Conservation (phyloP, 345 rosid species). For the Anastatica hierochuntica region DNA sequence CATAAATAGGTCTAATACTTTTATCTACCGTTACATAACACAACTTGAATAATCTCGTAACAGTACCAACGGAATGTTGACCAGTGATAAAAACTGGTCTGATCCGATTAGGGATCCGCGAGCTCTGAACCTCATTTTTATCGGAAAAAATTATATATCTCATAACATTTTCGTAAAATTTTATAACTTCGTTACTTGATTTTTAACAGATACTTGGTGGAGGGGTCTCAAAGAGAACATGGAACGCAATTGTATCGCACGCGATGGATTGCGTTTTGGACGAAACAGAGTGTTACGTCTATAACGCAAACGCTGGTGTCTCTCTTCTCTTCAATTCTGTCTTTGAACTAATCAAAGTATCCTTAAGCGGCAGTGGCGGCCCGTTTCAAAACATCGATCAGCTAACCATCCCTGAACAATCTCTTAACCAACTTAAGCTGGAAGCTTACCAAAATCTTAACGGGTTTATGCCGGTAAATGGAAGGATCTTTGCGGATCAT, state of each 20-base stretch:
- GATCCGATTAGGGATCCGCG: too few species aligned
- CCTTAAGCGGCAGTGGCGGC: slow-evolving; percentile 31
- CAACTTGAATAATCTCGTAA: too few species aligned
- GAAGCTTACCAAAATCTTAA: slow-evolving; percentile 38
- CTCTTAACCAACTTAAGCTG: slow-evolving; percentile 30
- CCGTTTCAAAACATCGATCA: slow-evolving; percentile 20
- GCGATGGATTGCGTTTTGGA: slow-evolving; percentile 49
- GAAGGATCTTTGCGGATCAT: slow-evolving; percentile 7
- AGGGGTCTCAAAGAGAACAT: slow-evolving; percentile 34
- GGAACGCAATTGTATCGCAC: slow-evolving; percentile 54
- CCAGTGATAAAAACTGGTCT: too few species aligned
- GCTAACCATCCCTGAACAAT: slow-evolving; percentile 2
- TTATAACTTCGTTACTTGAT: too few species aligned
- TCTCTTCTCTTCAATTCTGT: slow-evolving; percentile 40
- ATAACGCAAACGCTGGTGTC: slow-evolving; percentile 20
- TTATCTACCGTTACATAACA: too few species aligned
- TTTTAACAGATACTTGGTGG: slow-evolving; percentile 43
- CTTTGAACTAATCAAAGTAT: slow-evolving; percentile 34
- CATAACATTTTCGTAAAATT: too few species aligned
- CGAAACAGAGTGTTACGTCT: slow-evolving; percentile 33
- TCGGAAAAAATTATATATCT: too few species aligned
- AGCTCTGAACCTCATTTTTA: too few species aligned
- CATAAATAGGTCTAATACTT: not conserved
- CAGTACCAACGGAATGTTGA: too few species aligned
- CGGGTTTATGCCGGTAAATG: slow-evolving; percentile 16